Percentiles rank a stretch among this genome's conserved stretches.
phyloP scores from a whole-genome alignment of 495 filamentous ascomycete genomes.

The Daldinia bambusicola region DNA sequence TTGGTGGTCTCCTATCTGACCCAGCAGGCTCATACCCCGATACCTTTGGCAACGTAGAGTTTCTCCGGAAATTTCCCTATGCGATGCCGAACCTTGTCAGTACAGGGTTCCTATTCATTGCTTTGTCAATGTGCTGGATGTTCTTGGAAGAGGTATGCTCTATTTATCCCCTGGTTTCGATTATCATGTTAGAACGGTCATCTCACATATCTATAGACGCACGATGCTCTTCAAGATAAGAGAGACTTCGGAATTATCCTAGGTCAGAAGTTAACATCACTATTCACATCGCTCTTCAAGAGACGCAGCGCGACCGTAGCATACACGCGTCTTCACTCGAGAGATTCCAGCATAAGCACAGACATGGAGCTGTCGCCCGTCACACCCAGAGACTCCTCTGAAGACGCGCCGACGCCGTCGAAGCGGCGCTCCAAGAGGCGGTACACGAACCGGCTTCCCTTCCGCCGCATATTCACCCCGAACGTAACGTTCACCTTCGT shows the following conservation, averaged over 20 bases:
- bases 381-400: slow-evolving; percentile 32
- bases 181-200: background rate
- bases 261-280: slow-evolving; percentile 42
- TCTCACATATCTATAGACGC: slow-evolving; percentile 57
- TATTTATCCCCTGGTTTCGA: background rate
- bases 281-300: slow-evolving; percentile 40
- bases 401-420: slow-evolving; percentile 7
- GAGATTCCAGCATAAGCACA: slow-evolving; percentile 39
- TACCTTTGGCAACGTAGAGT: slow-evolving; percentile 73
- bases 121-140: slow-evolving; percentile 67
- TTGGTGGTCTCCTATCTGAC: slow-evolving; percentile 80
- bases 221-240: slow-evolving; percentile 57
- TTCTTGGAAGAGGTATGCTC: slow-evolving; percentile 72
- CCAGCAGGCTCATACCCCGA: slow-evolving; percentile 74
- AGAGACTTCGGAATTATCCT: slow-evolving; percentile 61
- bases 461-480: slow-evolving; percentile 80
- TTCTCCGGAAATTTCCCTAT: slow-evolving; percentile 77
- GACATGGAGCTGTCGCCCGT: slow-evolving; percentile 47
- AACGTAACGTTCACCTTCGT: slow-evolving; percentile 74
- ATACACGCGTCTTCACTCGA: slow-evolving; percentile 43
- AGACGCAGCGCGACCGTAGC: slow-evolving; percentile 31
- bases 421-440: slow-evolving; percentile 35
- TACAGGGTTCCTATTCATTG: slow-evolving; percentile 69
- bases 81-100: slow-evolving; percentile 80
- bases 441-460: slow-evolving; percentile 64